Conservation (phyloP, 2,329 filamentous ascomycete species). For the Ascochyta koolunga region DNA sequence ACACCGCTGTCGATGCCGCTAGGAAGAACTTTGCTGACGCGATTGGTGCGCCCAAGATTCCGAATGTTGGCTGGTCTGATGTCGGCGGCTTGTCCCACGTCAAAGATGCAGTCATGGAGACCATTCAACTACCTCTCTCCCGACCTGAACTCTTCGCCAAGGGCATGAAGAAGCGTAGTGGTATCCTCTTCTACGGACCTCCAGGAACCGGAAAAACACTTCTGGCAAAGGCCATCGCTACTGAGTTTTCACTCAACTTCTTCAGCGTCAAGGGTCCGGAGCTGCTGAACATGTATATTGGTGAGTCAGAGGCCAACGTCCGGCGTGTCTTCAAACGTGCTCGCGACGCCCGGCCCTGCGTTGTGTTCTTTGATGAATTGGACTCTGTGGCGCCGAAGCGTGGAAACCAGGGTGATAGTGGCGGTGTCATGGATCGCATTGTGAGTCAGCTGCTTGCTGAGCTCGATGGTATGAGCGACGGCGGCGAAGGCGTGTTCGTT, state of each 20-base stretch:
- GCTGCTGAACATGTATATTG: slow-evolving; percentile 94
- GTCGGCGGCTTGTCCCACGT: slow-evolving; percentile 92
- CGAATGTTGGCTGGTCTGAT: slow-evolving; percentile 95
- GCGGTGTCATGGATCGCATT: slow-evolving; percentile 97
- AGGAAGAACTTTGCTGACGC: slow-evolving; percentile 98
- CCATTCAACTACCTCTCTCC: slow-evolving; percentile 90
- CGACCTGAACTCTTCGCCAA: slow-evolving; percentile 93
- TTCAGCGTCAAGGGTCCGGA: slow-evolving; percentile 93
- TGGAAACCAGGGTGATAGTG: slow-evolving; percentile 95
- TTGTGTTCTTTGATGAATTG: slow-evolving; percentile 92
- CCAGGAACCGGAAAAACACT: slow-evolving; percentile 91
- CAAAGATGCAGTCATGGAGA: slow-evolving; percentile 96
- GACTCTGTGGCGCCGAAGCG: slow-evolving; percentile 95
- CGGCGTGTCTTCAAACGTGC: slow-evolving; percentile 87
- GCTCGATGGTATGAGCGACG: slow-evolving; percentile 96
- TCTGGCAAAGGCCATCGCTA: slow-evolving; percentile 91
- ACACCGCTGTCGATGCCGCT: slow-evolving; percentile 90
- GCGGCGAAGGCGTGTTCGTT: slow-evolving; percentile 86
- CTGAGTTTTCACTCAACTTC: slow-evolving; percentile 92
- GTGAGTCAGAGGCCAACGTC: slow-evolving; percentile 91
- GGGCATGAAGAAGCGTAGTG: slow-evolving; percentile 97
- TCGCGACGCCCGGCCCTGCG: slow-evolving; percentile 82
- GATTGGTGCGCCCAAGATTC: slow-evolving; percentile 97
- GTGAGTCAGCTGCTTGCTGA: slow-evolving; percentile 94
- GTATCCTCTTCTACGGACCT: slow-evolving; percentile 89